Conservation (phyloP, 2,329 filamentous ascomycete species). For the Phaeosphaeria sp. region DNA sequence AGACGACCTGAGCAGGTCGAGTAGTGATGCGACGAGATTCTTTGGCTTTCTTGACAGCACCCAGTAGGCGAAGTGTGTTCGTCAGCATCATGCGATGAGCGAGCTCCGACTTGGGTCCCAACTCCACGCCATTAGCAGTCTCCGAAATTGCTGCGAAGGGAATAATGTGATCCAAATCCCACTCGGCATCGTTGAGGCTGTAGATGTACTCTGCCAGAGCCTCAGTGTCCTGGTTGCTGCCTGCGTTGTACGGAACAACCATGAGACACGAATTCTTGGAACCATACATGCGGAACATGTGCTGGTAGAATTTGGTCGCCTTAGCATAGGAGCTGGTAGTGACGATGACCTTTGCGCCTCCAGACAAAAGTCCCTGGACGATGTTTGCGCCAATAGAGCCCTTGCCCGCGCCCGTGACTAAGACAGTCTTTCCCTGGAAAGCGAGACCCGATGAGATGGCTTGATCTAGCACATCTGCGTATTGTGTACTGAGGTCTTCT, state of each 20-base stretch:
- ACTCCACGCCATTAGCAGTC: conserved; percentile 69
- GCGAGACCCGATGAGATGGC: neutral
- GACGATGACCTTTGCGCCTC: conserved; percentile 50
- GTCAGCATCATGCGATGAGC: conserved; percentile 98
- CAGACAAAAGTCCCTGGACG: conserved; percentile 39
- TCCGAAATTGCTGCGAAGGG: conserved; percentile 55
- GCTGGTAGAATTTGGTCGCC: conserved; percentile 58
- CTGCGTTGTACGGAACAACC: conserved; percentile 52
- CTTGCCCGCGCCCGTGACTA: conserved; percentile 49
- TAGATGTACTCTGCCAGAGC: conserved; percentile 50
- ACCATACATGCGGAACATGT: conserved; percentile 44
- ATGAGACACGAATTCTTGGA: conserved; percentile 44
- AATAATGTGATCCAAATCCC: conserved; percentile 68
- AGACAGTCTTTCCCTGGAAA: conserved; percentile 39
- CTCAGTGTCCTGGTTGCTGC: conserved; percentile 57
- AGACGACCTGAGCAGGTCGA: conserved; percentile 48
- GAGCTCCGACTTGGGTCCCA: conserved; percentile 66
- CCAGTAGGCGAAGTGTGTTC: conserved; percentile 87
- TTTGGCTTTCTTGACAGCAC: conserved; percentile 71
- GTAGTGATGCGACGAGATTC: conserved; percentile 45
- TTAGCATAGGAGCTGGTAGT: conserved; percentile 44
- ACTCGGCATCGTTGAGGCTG: conserved; percentile 60
- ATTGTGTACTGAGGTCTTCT: conserved; percentile 7
- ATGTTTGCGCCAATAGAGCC: conserved; percentile 48
- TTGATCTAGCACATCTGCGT: conserved; percentile 11